Evolutionary conservation across 352 stramenopile genomes (phyloP), one percentile per base, ranked within the genome.

Genomic region (Pythium scleroteichum): DNA sequence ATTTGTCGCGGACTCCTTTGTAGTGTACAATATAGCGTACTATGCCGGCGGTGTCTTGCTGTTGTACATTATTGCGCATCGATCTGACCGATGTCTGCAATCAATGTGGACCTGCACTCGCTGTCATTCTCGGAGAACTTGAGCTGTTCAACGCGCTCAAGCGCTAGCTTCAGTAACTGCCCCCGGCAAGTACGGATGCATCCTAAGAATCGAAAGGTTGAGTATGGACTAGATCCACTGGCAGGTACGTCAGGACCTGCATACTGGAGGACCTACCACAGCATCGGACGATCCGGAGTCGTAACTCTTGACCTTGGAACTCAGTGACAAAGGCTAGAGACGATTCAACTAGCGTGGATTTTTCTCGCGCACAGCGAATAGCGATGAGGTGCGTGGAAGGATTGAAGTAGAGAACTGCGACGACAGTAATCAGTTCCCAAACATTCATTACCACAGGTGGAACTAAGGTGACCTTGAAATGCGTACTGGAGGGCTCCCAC

Each of bases 401-500:
- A 49, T 82, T 87, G 60, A 76, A 88, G 46, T 88, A 90, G 17
- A 92, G 29, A 52, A 90, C 82, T 92, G 48, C 1, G 45, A 3
- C 10, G 2, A 7, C 32, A 46, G 16, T 22, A 42, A 2, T 42
- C 10, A 33, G 19, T 29, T 17, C 2, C 9, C 5, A 38, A 22
- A n/a, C 46, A 5, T 24, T 8, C 17, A 19, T 46, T 17, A 16
- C 38, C 40, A 38, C 62, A n/a, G n/a, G n/a, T n/a, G n/a, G n/a
- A n/a, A n/a, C n/a, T n/a, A n/a, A n/a, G n/a, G n/a, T 16, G 47
- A 89, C 80, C 82, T 84, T 92, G 80, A 59, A 90, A 90, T n/a
- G 82, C 75, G 68, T 87, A 90, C 63, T 90, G 80, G 22, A 82
- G 64, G 57, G 87, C 62, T 8, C 82, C 80, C 12, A 77, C 75